A percentile compares a stretch with the other conserved stretches of the same genome.
phyloP scores from a whole-genome alignment of 2,329 filamentous ascomycete species.

The Diplodia intermedia region DNA sequence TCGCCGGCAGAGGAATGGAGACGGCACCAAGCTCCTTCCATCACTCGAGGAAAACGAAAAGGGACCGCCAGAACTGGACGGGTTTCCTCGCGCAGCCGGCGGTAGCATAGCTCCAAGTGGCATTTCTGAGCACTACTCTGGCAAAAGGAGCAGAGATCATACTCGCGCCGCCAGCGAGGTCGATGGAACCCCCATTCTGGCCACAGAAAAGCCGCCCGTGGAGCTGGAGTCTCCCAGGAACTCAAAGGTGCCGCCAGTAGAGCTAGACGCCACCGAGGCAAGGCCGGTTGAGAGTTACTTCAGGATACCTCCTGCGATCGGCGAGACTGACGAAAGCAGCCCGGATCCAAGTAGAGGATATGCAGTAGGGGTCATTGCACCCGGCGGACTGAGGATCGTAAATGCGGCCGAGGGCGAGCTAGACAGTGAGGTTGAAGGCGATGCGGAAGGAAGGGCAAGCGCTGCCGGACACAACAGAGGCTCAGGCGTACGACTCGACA shows the following conservation, averaged over 20 bases:
- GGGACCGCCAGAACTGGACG: slow-evolving; percentile 13
- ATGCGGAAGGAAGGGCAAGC: neutral
- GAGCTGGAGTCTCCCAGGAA: slow-evolving; percentile 3
- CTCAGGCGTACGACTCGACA: neutral
- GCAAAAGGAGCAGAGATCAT: neutral
- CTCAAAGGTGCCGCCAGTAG: neutral
- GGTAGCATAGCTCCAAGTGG: slow-evolving; percentile 16
- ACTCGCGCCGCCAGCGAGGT: neutral
- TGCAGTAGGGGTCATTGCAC: slow-evolving; percentile 2
- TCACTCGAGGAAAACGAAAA: neutral
- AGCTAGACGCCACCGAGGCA: neutral
- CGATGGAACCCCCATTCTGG: slow-evolving; percentile 8
- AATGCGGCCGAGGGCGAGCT: slow-evolving; percentile 16
- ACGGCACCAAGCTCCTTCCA: neutral
- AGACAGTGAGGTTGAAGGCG: slow-evolving; percentile 12
- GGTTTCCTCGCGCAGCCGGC: slow-evolving; percentile 20
- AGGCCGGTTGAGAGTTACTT: neutral
- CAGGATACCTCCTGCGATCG: neutral
- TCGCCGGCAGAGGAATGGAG: slow-evolving; percentile 23
- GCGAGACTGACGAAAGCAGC: neutral
- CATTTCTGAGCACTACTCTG: neutral
- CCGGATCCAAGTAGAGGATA: neutral
- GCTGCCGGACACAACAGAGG: neutral
- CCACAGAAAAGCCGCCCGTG: neutral
- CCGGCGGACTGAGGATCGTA: slow-evolving; percentile 6